Conservation (phyloP, 2,329 filamentous ascomycete species). For the Alternaria novae-zelandiae region DNA sequence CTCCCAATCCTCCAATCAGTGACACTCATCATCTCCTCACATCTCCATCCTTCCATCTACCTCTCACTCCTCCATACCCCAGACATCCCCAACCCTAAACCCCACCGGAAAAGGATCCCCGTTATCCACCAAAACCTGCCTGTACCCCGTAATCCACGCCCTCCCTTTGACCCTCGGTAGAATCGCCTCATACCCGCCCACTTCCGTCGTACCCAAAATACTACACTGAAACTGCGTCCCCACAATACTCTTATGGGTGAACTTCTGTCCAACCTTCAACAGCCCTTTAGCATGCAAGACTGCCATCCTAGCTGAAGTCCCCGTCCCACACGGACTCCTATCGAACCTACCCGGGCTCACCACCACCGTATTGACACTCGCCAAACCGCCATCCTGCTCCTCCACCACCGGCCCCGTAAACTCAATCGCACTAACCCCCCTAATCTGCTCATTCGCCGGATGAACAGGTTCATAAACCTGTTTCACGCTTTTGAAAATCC, state of each 20-base stretch:
- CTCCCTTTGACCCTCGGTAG: conserved; percentile 52
- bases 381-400: conserved; percentile 35
- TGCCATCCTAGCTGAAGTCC: conserved; percentile 54
- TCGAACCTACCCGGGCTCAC: conserved; percentile 57
- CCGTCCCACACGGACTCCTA: conserved; percentile 56
- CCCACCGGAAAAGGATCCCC: conserved; percentile 53
- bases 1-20: background rate
- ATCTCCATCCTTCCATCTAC: background rate
- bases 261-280: conserved; percentile 46
- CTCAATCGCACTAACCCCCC: conserved; percentile 50
- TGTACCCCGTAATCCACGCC: conserved; percentile 56
- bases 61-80: conserved; percentile 8
- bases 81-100: conserved; percentile 49
- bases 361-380: conserved; percentile 48
- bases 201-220: conserved; percentile 48
- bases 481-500: conserved; percentile 52
- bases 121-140: conserved; percentile 53
- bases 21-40: background rate
- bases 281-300: conserved; percentile 52
- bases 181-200: conserved; percentile 51
- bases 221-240: conserved; percentile 52
- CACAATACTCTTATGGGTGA: conserved; percentile 53
- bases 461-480: conserved; percentile 49
- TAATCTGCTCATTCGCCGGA: conserved; percentile 52
- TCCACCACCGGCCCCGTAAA: conserved; percentile 46